Percentiles rank a stretch among this genome's conserved stretches.
Evolutionary conservation across 2,329 filamentous ascomycete species (phyloP).

Genomic region (Neofusicoccum ribis): DNA sequence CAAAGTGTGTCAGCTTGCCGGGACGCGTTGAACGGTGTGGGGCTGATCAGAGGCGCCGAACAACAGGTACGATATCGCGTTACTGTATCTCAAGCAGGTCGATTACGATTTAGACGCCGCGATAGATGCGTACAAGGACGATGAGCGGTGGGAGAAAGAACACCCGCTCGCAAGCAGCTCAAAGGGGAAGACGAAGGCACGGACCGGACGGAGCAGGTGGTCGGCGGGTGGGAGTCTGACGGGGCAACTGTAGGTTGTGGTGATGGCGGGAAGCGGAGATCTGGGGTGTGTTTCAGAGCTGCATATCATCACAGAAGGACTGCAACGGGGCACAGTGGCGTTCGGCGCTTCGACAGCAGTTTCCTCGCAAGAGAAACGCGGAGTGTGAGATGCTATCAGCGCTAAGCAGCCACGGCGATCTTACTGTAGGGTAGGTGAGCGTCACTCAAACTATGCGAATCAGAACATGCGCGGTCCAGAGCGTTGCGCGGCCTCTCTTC

Average conservation of each 20-base stretch:
- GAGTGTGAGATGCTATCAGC: constrained; percentile 5
- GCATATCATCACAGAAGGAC: constrained; percentile 7
- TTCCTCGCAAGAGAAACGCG: not conserved
- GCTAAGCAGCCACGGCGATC: not conserved
- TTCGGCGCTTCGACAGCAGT: constrained; percentile 2
- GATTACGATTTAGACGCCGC: constrained; percentile 67
- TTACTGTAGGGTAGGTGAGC: constrained; percentile 1
- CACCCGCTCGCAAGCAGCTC: constrained; percentile 58
- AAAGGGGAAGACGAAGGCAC: constrained; percentile 44
- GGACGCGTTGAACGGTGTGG: not conserved
- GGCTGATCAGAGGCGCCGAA: not conserved
- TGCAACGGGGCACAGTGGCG: not conserved
- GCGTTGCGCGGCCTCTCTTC: not conserved
- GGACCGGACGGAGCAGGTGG: constrained; percentile 35
- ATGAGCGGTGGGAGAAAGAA: constrained; percentile 73
- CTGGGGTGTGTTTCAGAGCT: constrained; percentile 10
- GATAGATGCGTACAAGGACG: constrained; percentile 64
- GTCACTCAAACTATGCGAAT: not conserved
- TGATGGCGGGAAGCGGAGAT: constrained; percentile 1
- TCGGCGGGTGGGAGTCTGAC: constrained; percentile 36
- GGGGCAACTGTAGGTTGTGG: constrained; percentile 33
- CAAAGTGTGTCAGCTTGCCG: not conserved
- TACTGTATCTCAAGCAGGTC: constrained; percentile 71
- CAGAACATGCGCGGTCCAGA: not conserved
- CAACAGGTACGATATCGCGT: constrained; percentile 65